These are phyloP conservation scores for Neurospora sp. DNA, from an alignment of 495 filamentous ascomycete genomes.

Conservation along the genomic window DNA sequence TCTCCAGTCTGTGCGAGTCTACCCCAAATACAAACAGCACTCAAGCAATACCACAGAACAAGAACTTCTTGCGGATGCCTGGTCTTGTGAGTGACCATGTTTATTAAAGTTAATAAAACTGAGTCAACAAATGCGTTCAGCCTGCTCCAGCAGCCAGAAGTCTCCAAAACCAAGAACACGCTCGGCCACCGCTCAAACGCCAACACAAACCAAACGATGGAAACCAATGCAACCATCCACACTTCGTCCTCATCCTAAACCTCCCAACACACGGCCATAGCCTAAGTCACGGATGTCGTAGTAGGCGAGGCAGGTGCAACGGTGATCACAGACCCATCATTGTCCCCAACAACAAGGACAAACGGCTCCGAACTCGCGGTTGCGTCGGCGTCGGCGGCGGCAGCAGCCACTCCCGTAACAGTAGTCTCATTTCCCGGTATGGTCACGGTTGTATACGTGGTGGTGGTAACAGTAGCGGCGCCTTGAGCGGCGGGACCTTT, in stretches of 20 bases:
- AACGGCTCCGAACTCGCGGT: not conserved
- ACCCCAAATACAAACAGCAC: not conserved
- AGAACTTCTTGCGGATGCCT: not conserved
- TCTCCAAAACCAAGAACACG: not conserved
- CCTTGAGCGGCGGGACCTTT: not conserved
- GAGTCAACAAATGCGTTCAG: not conserved
- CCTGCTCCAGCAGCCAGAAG: not conserved
- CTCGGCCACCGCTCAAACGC: not conserved
- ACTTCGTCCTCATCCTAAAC: not conserved
- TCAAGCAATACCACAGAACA: not conserved
- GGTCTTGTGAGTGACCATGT: not conserved
- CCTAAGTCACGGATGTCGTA: not conserved
- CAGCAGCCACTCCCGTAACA: not conserved
- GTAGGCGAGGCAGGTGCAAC: not conserved
- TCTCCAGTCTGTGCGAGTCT: not conserved
- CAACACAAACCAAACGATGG: not conserved
- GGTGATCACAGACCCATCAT: not conserved
- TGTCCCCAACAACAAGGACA: not conserved
- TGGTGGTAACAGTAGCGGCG: not conserved
- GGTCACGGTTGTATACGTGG: not conserved
- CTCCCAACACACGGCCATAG: not conserved
- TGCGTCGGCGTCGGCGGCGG: not conserved
- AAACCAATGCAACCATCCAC: not conserved
- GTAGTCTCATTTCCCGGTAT: not conserved
- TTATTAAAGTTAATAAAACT: not conserved